Evolutionary conservation across 1,284 basidiomycete species (phyloP).

Genomic region (Meira miltonrushii): DNA sequence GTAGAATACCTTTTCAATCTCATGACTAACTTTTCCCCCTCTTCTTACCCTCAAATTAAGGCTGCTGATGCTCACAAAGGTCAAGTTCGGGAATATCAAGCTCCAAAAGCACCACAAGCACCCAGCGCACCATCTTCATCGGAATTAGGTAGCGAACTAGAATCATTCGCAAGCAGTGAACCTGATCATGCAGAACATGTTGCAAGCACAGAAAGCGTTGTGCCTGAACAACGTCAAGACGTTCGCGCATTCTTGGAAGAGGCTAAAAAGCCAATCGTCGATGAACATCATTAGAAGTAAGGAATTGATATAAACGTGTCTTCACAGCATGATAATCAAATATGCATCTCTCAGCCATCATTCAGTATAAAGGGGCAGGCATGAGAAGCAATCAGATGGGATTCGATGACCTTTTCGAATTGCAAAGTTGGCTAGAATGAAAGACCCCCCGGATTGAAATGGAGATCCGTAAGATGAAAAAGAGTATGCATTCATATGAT

Average conservation of each 20-base stretch:
- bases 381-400: background rate
- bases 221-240: conserved; percentile 1
- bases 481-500: background rate
- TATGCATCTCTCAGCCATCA: background rate
- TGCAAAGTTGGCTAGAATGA: background rate
- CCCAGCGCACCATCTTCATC: conserved; percentile 53
- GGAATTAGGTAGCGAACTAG: conserved; percentile 54
- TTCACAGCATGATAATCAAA: too few relatives aligned
- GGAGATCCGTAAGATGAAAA: too few relatives aligned
- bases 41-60: conserved; percentile 17
- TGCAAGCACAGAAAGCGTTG: conserved; percentile 14
- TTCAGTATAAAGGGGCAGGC: background rate
- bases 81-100: conserved; percentile 54
- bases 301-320: too few relatives aligned
- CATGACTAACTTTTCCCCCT: background rate
- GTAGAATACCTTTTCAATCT: background rate
- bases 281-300: conserved; percentile 15
- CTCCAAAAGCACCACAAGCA: conserved; percentile 53
- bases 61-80: conserved; percentile 50
- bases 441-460: background rate
- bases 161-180: conserved; percentile 52
- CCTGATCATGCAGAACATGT: conserved; percentile 38
- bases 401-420: too few relatives aligned
- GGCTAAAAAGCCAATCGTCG: conserved; percentile 12
- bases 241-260: conserved; percentile 14